Conservation (phyloP, 2,329 filamentous ascomycete species). For the Cytospora schulzeri region DNA sequence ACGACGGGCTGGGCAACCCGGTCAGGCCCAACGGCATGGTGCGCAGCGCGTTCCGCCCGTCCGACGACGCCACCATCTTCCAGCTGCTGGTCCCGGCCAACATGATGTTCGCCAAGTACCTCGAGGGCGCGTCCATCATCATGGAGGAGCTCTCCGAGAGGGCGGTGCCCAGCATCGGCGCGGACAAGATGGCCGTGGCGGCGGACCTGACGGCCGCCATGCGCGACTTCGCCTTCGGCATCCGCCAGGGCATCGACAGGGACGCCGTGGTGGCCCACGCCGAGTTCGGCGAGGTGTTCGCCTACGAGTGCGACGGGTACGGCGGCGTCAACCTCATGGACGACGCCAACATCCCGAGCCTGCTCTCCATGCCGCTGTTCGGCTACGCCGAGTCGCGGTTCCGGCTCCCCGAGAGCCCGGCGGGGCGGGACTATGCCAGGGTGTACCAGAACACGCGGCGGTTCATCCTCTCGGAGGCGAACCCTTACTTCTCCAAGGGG, state of each 20-base stretch:
- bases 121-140: constrained; percentile 54
- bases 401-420: constrained; percentile 11
- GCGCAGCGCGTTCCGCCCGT: constrained; percentile 78
- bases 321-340: constrained; percentile 69
- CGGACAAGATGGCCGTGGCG: constrained; percentile 39
- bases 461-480: constrained; percentile 74
- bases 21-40: constrained; percentile 75
- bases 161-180: constrained; percentile 28
- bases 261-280: constrained; percentile 68
- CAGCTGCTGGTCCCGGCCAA: constrained; percentile 81
- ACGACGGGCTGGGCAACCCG: constrained; percentile 76
- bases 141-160: constrained; percentile 48
- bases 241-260: constrained; percentile 67
- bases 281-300: constrained; percentile 69
- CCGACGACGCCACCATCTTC: constrained; percentile 80
- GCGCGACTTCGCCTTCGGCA: constrained; percentile 59
- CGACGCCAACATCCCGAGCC: constrained; percentile 70
- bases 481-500: constrained; percentile 77
- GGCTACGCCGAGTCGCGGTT: constrained; percentile 47
- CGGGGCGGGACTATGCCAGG: constrained; percentile 51
- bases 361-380: constrained; percentile 66
- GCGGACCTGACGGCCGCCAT: constrained; percentile 54
- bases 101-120: constrained; percentile 68
- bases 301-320: constrained; percentile 77
- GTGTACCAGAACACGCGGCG: constrained; percentile 78